phyloP scores from a whole-genome alignment of 768 basidiomycete species.

The Phlebiopsis flavidoalba region DNA sequence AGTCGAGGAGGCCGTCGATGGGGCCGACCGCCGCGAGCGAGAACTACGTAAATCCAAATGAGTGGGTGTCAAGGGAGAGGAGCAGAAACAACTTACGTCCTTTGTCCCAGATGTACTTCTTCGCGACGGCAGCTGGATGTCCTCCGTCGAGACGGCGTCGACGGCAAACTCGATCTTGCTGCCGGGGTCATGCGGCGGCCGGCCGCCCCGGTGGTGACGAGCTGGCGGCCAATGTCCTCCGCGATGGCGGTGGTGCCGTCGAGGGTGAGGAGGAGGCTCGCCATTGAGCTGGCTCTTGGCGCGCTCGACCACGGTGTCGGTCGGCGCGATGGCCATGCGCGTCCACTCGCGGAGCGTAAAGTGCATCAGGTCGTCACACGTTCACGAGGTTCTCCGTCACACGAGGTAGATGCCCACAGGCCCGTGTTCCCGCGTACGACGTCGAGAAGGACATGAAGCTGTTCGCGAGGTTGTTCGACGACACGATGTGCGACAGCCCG shows the following conservation, averaged over 20 bases:
- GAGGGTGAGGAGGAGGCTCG: conserved; percentile 79
- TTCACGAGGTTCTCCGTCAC: conserved; percentile 90
- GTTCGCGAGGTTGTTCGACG: conserved; percentile 94
- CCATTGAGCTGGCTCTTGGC: conserved; percentile 99
- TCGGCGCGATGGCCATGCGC: conserved; percentile 86
- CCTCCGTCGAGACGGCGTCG: conserved; percentile 80
- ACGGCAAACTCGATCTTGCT: conserved; percentile 92
- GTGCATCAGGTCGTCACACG: conserved; percentile 89
- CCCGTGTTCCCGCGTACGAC: conserved; percentile 97
- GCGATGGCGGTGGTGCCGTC: conserved; percentile 97
- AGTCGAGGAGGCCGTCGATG: conserved; percentile 90
- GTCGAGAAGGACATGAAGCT: conserved; percentile 99
- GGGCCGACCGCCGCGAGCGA: conserved; percentile 87
- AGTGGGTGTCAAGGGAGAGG: not conserved
- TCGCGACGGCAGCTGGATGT: conserved; percentile 92
- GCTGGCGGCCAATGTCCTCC: conserved; percentile 97
- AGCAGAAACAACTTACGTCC: conserved; percentile 52
- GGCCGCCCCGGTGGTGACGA: conserved; percentile 93
- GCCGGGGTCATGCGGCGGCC: conserved; percentile 86
- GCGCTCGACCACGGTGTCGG: conserved; percentile 85
- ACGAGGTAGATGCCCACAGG: conserved; percentile 97
- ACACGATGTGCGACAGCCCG: conserved; percentile 88
- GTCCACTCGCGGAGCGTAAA: conserved; percentile 96
- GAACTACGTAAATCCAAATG: conserved; percentile 37
- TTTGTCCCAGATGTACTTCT: conserved; percentile 98